phyloP scores from a whole-genome alignment of 164 flowering plant species.

The Vitis vinifera region ASM3070453v1 NC_081815.1:2383501-2384000 shows the following conservation, averaged over 20 bases:
- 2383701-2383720: constrained; percentile 92
- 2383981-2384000: too few relatives aligned
- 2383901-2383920: too few relatives aligned
- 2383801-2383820: background rate
- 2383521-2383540: too few relatives aligned
- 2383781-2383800: background rate
- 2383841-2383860: background rate
- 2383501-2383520: background rate
- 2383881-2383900: too few relatives aligned
- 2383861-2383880: too few relatives aligned
- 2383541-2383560: too few relatives aligned
- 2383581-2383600: too few relatives aligned
- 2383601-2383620: background rate
- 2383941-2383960: too few relatives aligned
- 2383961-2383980: too few relatives aligned
- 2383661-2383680: constrained; percentile 8
- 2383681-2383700: constrained; percentile 65
- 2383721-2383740: constrained; percentile 75
- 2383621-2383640: background rate
- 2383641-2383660: background rate
- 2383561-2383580: too few relatives aligned
- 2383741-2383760: constrained; percentile 60
- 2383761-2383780: constrained; percentile 93
- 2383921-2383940: too few relatives aligned
- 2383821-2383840: background rate